A percentile compares a stretch with the other conserved stretches of the same genome.
Conservation (phyloP, 257 asterid species). For the Forsythia suspensa region DNA sequence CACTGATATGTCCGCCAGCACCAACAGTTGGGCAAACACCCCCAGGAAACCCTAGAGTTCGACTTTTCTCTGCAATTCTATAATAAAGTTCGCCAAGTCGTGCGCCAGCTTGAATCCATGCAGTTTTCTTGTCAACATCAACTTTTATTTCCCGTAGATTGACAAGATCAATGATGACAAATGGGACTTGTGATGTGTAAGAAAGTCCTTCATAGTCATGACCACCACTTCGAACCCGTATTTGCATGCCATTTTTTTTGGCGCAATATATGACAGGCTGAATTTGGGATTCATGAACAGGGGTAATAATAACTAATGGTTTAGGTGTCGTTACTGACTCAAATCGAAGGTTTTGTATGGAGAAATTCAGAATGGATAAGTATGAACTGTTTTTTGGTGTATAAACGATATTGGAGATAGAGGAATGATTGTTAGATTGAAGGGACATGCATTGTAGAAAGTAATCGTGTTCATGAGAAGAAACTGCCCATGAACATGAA, state of each 20-base stretch:
- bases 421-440: background rate
- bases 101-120: conserved; percentile 38
- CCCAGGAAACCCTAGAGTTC: conserved; percentile 30
- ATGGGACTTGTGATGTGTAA: conserved; percentile 20
- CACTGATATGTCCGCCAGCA: conserved; percentile 38
- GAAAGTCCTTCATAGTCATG: conserved; percentile 46
- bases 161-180: conserved; percentile 32
- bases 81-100: conserved; percentile 31
- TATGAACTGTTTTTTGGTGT: conserved; percentile 27
- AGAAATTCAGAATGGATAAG: conserved; percentile 19
- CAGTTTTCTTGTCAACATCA: conserved; percentile 23
- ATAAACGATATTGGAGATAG: conserved; percentile 13
- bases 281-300: conserved; percentile 35
- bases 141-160: conserved; percentile 26
- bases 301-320: conserved; percentile 32
- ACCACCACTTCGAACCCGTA: conserved; percentile 41
- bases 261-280: conserved; percentile 27
- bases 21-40: conserved; percentile 41
- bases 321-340: conserved; percentile 14
- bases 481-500: background rate
- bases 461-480: background rate
- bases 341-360: conserved; percentile 32
- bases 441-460: background rate
- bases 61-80: conserved; percentile 32
- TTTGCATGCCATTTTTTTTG: conserved; percentile 24